Evolutionary conservation across 2,329 filamentous ascomycete species (phyloP).

Genomic region (Penicillium thymicola): DNA sequence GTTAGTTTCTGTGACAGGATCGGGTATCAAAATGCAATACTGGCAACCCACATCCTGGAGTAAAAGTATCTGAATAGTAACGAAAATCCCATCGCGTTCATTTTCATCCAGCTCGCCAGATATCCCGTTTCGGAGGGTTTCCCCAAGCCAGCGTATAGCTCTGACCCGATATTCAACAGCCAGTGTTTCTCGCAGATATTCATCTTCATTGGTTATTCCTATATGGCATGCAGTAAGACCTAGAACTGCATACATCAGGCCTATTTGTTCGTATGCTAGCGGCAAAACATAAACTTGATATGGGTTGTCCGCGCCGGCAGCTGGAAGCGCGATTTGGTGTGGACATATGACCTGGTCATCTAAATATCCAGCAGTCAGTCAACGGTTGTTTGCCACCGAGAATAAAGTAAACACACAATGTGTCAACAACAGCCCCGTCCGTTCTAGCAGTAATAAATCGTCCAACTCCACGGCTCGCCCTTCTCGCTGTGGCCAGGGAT

Average conservation of each 20-base stretch:
- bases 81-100: constrained; percentile 30
- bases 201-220: constrained; percentile 21
- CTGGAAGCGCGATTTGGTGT: constrained; percentile 29
- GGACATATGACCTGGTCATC: constrained; percentile 30
- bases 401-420: neutral
- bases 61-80: constrained; percentile 31
- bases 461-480: neutral
- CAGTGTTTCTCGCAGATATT: constrained; percentile 21
- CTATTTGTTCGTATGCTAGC: constrained; percentile 28
- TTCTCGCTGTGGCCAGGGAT: neutral
- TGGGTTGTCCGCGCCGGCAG: constrained; percentile 23
- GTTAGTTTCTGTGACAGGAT: neutral
- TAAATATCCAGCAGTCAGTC: neutral
- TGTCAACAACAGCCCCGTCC: neutral
- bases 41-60: constrained; percentile 28
- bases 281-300: constrained; percentile 31
- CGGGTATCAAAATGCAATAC: neutral
- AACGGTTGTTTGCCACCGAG: rapidly evolving
- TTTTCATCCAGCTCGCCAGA: constrained; percentile 22
- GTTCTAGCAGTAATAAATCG: constrained; percentile 4
- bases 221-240: constrained; percentile 30
- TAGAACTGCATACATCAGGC: constrained; percentile 28
- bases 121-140: constrained; percentile 25
- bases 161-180: constrained; percentile 30
- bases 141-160: constrained; percentile 28